Evolutionary conservation across 331 rosid species (phyloP), one percentile per base, ranked within the genome.

Genomic region (Dryas integrifolia): DNA sequence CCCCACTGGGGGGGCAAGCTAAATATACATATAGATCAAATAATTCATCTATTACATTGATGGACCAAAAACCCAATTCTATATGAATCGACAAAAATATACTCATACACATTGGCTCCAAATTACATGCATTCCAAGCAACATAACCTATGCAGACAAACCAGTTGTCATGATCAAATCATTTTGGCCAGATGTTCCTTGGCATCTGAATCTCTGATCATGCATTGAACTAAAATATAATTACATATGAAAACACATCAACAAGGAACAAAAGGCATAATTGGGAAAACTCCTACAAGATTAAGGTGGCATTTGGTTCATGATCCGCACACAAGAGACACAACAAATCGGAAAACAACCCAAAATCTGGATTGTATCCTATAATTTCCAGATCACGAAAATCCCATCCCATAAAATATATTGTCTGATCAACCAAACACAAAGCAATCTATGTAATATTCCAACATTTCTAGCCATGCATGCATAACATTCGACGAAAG

Each of bases 371-470:
- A 9, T 10, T 72, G 43, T 14, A 72, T 46, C 67, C 3, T 2
- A 30, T 0, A 26, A 56, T 24, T n/a, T 0, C 5, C 46, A 71
- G 44, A 58, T 45, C 67, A 58, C 2, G 41, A 43, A 43, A 41
- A 43, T 5, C 35, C 9, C 14, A 3, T 45, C 0, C 5, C 7
- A 38, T 1, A 0, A 24, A 56, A 46, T 56, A 15, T 4, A 7
- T 70, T 56, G 9, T 15, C 3, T 7, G 21, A 70, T 70, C 75
- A 58, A 58, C 47, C 35, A 46, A 58, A 57, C 47, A 58, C 58
- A 71, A 58, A 35, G 5, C 16, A 0, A 46, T 0, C 58, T 9
- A 45, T 39, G 21, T 45, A 45, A 58, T 9, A 52, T 58, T 46
- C n/a, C 16, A 58, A 16, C 18, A 45, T 7, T 14, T 26, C 62